Evolutionary conservation across 768 basidiomycete genomes (phyloP).

Genomic region (Crepidotus variabilis): DNA sequence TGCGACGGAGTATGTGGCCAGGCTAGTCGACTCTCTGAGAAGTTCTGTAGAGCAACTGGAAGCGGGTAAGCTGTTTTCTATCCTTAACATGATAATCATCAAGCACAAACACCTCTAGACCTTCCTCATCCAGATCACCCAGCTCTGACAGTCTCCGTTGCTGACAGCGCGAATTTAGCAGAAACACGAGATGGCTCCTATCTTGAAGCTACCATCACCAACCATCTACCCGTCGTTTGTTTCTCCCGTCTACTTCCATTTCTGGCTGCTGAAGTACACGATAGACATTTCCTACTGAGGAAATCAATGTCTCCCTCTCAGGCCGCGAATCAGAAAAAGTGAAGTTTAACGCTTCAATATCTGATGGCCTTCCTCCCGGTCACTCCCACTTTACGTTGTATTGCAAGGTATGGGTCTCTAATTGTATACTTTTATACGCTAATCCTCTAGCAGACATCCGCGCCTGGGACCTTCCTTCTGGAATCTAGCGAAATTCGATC

Average conservation of each 20-base stretch:
- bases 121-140: conserved; percentile 68
- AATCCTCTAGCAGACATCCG: conserved; percentile 50
- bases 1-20: conserved; percentile 45
- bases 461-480: conserved; percentile 63
- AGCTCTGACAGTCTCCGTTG: conserved; percentile 50
- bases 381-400: conserved; percentile 53
- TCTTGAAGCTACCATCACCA: conserved; percentile 57
- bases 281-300: conserved; percentile 60
- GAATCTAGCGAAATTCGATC: conserved; percentile 67
- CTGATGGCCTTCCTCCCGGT: conserved; percentile 51
- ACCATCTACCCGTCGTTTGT: conserved; percentile 74
- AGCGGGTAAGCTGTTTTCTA: conserved; percentile 36
- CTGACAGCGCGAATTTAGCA: conserved; percentile 42
- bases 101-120: conserved; percentile 32
- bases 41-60: conserved; percentile 49
- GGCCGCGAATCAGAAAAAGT: conserved; percentile 64
- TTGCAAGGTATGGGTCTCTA: conserved; percentile 57
- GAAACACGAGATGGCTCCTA: conserved; percentile 65
- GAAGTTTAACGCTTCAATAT: conserved; percentile 41
- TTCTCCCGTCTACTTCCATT: not conserved
- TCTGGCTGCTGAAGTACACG: conserved; percentile 5
- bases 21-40: conserved; percentile 46
- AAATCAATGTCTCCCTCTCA: conserved; percentile 54
- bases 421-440: not conserved
- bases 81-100: not conserved